Conservation (phyloP, 331 rosid species). For the Telfairia occidentalis region DNA sequence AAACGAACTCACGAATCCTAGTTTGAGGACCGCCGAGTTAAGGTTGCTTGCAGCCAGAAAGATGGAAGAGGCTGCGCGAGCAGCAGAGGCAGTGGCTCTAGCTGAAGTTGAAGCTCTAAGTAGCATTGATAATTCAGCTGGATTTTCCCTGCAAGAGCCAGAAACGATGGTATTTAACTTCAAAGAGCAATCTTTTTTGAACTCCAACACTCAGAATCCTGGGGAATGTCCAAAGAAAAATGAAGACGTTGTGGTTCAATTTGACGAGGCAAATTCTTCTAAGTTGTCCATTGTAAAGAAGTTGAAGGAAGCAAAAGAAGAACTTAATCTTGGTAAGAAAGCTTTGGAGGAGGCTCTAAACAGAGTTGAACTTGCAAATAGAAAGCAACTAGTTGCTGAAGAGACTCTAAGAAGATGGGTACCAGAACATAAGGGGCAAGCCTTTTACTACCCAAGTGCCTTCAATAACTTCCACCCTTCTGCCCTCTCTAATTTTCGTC, state of each 20-base stretch:
- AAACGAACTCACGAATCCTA: conserved; percentile 22
- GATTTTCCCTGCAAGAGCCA: conserved; percentile 39
- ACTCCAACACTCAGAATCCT: conserved; percentile 4
- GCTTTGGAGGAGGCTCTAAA: conserved; percentile 61
- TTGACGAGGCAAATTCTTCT: conserved; percentile 37
- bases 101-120: conserved; percentile 70
- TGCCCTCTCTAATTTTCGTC: conserved; percentile 17
- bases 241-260: conserved; percentile 36
- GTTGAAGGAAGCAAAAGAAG: conserved; percentile 75
- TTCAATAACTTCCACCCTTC: conserved; percentile 15
- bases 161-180: conserved; percentile 32
- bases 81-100: conserved; percentile 87
- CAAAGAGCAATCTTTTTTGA: conserved; percentile 20
- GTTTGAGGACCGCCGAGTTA: conserved; percentile 71
- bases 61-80: conserved; percentile 96
- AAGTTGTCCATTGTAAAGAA: conserved; percentile 38
- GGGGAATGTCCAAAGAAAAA: conserved; percentile 37
- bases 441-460: conserved; percentile 22
- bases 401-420: conserved; percentile 64
- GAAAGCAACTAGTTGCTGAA: conserved; percentile 59
- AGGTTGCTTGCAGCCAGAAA: conserved; percentile 86
- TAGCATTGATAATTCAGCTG: conserved; percentile 25
- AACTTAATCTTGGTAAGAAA: conserved; percentile 57
- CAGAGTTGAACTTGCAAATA: conserved; percentile 63
- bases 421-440: conserved; percentile 37